Evolutionary conservation across 2,329 filamentous ascomycete species (phyloP).

Genomic region (Xylaria hypoxylon): DNA sequence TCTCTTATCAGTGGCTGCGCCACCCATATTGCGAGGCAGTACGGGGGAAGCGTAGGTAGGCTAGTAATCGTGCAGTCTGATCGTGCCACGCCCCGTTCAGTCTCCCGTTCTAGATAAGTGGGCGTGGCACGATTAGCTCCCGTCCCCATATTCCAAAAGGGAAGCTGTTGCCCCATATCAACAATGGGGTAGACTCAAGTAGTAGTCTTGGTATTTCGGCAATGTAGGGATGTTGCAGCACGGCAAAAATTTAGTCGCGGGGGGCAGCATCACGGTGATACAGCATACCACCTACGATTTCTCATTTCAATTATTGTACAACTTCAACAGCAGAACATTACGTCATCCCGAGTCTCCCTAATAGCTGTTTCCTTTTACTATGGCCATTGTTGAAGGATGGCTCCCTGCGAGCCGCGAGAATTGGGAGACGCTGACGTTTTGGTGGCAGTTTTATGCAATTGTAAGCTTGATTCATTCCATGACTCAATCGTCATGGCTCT

Average conservation of each 20-base stretch:
- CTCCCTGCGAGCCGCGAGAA: slow-evolving; percentile 69
- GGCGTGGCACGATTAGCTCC: too few relatives aligned
- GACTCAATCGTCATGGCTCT: background rate
- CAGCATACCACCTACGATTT: background rate
- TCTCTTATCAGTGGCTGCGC: too few relatives aligned
- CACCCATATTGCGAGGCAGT: too few relatives aligned
- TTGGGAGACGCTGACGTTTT: slow-evolving; percentile 64
- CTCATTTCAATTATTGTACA: background rate
- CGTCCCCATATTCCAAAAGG: background rate
- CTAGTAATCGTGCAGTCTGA: too few relatives aligned
- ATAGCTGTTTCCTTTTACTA: slow-evolving; percentile 40
- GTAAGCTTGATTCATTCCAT: slow-evolving; percentile 53
- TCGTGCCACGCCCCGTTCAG: too few relatives aligned
- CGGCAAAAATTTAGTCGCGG: background rate
- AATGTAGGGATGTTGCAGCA: too few relatives aligned
- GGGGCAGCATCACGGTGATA: background rate
- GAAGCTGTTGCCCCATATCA: slow-evolving; percentile 6
- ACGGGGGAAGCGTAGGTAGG: too few relatives aligned
- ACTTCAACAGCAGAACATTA: background rate
- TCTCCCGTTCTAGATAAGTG: too few relatives aligned
- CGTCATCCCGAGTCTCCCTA: background rate
- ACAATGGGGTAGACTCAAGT: background rate
- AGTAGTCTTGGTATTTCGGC: too few relatives aligned
- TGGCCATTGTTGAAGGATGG: slow-evolving; percentile 65
- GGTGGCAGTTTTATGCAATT: slow-evolving; percentile 67